Percentiles rank a stretch among this genome's conserved stretches.
Conservation (phyloP, 2,329 filamentous ascomycete species). For the Penicillium janthinellum region DNA sequence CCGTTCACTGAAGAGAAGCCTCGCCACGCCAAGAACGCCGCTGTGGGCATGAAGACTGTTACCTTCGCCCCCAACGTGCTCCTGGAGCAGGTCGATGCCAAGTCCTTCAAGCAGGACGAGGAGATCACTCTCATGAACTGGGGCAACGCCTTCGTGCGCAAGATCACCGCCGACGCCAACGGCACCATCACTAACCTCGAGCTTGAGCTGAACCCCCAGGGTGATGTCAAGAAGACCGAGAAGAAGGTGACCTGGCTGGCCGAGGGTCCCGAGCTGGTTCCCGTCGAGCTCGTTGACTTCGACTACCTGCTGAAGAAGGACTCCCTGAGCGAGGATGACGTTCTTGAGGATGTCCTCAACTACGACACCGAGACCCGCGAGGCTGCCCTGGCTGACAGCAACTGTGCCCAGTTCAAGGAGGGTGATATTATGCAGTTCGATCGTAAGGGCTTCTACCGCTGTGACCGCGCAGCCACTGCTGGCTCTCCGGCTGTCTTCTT, state of each 20-base stretch:
- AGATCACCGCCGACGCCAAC: slow-evolving; percentile 51
- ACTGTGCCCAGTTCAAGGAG: slow-evolving; percentile 74
- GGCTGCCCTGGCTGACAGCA: slow-evolving; percentile 76
- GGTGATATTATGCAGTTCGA: slow-evolving; percentile 96
- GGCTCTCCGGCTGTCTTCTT: slow-evolving; percentile 66
- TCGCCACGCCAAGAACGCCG: slow-evolving; percentile 85
- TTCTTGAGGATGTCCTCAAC: slow-evolving; percentile 80
- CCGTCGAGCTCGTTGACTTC: slow-evolving; percentile 88
- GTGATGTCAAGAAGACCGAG: slow-evolving; percentile 91
- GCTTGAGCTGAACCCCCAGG: slow-evolving; percentile 84
- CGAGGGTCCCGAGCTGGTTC: slow-evolving; percentile 73
- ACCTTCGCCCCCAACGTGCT: slow-evolving; percentile 73
- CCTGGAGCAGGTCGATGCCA: slow-evolving; percentile 84
- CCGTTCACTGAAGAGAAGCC: slow-evolving; percentile 73
- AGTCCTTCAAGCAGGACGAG: slow-evolving; percentile 78
- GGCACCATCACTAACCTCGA: slow-evolving; percentile 69
- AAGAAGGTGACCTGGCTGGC: slow-evolving; percentile 98
- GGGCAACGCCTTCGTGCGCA: slow-evolving; percentile 64
- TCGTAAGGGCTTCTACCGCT: slow-evolving; percentile 86
- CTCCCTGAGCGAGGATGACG: slow-evolving; percentile 84
- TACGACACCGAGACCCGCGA: slow-evolving; percentile 73
- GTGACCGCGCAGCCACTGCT: slow-evolving; percentile 66
- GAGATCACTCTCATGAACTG: slow-evolving; percentile 97
- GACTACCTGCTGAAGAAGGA: slow-evolving; percentile 96
- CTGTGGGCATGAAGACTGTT: slow-evolving; percentile 83